Base-by-base conservation (phyloP, 2,329 filamentous ascomycete species). In the Neofusicoccum kwambonambiense region DNA sequence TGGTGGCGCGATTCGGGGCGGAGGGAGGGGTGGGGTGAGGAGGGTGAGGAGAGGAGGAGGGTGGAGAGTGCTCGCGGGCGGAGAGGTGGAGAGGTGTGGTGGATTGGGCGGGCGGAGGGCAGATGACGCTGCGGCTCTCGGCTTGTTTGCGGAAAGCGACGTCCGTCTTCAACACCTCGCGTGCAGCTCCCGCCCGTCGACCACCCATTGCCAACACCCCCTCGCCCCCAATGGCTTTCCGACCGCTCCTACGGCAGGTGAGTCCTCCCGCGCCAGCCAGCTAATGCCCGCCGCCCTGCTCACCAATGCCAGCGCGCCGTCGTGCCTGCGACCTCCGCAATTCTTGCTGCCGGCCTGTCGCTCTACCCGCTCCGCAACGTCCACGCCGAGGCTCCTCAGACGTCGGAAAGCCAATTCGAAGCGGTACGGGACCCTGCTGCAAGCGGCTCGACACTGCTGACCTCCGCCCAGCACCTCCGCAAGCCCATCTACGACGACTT, bases 401-500 rank as follows among this genome's bases (percentile, higher is more conserved):
- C 51, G 22, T 58, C 57, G 5, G 57, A 60, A 44, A 56, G 31
- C 27, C 44, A 35, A 39, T 61, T 49, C 42, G 51, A 64, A 35
- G 35, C 34, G 51, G 62, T 64, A 42, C 19, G 42, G 6, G 17
- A 13, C 31, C 34, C 51, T n/a, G 12, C 8, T 3, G 17, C 4
- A n/a, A 6, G 1, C 13, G 3, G 13, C 34, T 22, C n/a, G 12
- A 27, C n/a, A n/a, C 51, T 27, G 42, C 44, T 50, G 34, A 47
- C 12, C 44, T 17, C 15, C 37, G 37, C 62, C 60, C 60, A 70
- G 67, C 62, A 71, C 68, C 67, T 73, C 71, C 81, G 81, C 69
- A 82, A 83, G 71, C 89, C 92, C 69, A 95, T 96, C 80, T 96
- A 96, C 84, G 91, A 94, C 79, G 84, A 89, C 76, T 63, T 72